Conservation (phyloP, 371 early-diverging fungal genomes). For the Apophysomyces ossiformis region DNA sequence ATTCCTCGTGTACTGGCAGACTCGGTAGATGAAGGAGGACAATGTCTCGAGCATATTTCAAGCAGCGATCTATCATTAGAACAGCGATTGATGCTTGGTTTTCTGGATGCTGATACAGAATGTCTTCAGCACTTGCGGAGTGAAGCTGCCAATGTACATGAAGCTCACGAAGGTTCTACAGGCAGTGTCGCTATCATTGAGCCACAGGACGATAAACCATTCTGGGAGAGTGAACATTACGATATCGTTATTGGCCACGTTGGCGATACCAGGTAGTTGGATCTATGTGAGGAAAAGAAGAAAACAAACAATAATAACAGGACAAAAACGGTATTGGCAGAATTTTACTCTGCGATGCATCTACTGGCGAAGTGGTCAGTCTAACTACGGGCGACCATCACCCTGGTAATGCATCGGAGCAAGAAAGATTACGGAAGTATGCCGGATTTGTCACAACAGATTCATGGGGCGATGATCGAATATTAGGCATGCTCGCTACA, state of each 20-base stretch:
- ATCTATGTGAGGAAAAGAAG: neutral
- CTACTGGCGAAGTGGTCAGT: conserved; percentile 53
- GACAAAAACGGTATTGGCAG: conserved; percentile 9
- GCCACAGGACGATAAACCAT: conserved; percentile 54
- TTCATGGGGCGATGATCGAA: conserved; percentile 80
- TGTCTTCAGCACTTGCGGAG: conserved; percentile 26
- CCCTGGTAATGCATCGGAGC: conserved; percentile 61
- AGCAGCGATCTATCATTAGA: conserved; percentile 53
- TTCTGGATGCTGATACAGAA: conserved; percentile 55
- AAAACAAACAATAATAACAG: neutral
- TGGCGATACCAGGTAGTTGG: conserved; percentile 58
- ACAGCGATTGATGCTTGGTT: conserved; percentile 60
- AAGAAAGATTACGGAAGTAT: conserved; percentile 60
- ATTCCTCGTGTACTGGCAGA: conserved; percentile 34
- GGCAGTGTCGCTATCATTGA: conserved; percentile 65
- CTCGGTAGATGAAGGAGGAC: conserved; percentile 31
- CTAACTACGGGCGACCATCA: conserved; percentile 69
- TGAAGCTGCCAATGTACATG: conserved; percentile 24
- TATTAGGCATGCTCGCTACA: conserved; percentile 72
- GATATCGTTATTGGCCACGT: conserved; percentile 66
- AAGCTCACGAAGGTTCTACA: conserved; percentile 61
- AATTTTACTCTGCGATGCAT: conserved; percentile 61
- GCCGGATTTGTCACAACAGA: conserved; percentile 71
- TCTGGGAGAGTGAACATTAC: conserved; percentile 63
- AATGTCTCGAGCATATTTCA: conserved; percentile 14